phyloP scores from a whole-genome alignment of 805 yeast species.

The Ogataea neopini region DNA sequence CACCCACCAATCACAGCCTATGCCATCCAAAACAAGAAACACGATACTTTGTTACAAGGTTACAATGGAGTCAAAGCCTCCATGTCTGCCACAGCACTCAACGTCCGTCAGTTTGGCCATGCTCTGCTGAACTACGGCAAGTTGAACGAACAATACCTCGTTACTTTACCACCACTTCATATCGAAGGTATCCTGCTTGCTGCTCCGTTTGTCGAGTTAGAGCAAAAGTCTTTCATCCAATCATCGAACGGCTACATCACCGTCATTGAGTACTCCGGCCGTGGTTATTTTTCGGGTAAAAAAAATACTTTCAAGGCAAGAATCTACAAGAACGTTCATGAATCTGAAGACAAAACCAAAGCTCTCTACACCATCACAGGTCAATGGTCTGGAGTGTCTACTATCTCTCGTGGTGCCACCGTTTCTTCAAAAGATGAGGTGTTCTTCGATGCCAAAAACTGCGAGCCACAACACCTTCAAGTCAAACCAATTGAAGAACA shows the following conservation, averaged over 20 bases:
- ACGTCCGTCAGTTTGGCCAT: constrained; percentile 91
- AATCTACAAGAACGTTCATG: constrained; percentile 57
- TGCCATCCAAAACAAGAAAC: constrained; percentile 70
- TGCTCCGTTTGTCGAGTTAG: constrained; percentile 92
- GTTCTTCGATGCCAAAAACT: constrained; percentile 62
- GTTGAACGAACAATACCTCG: constrained; percentile 64
- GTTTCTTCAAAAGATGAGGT: constrained; percentile 48
- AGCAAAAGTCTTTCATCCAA: constrained; percentile 83
- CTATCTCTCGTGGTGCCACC: constrained; percentile 56
- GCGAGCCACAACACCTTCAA: constrained; percentile 52
- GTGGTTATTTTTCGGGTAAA: constrained; percentile 95
- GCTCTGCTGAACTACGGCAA: constrained; percentile 69
- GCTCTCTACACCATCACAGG: constrained; percentile 82
- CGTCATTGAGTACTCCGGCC: constrained; percentile 78
- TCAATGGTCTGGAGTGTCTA: constrained; percentile 86
- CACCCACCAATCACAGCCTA: constrained; percentile 99
- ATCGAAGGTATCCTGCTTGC: constrained; percentile 91
- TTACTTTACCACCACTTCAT: constrained; percentile 93
- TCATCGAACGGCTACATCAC: constrained; percentile 76
- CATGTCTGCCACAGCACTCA: constrained; percentile 72
- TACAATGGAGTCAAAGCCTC: constrained; percentile 87
- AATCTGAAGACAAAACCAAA: constrained; percentile 50
- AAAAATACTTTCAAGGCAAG: constrained; percentile 91
- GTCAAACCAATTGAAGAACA: constrained; percentile 87
- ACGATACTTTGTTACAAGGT: constrained; percentile 75